Conservation (phyloP, 1,284 basidiomycete species). For the Lignosus rhinocerotis region DNA sequence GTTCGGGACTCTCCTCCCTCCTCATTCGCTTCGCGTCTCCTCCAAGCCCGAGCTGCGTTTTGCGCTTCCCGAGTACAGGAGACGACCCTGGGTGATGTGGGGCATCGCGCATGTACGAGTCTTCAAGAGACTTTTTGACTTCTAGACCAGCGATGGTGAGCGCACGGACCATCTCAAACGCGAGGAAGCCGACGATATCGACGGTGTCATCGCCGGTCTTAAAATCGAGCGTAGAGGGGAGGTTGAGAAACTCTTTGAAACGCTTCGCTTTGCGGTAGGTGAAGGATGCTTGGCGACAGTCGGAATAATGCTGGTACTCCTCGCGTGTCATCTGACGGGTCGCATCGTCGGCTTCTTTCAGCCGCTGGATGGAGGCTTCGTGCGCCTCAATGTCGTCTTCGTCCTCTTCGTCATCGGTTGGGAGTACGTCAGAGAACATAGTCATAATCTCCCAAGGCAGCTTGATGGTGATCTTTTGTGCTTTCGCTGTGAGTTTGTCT, state of each 20-base stretch:
- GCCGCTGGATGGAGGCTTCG: conserved; percentile 86
- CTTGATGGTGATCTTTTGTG: conserved; percentile 93
- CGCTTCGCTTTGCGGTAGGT: conserved; percentile 96
- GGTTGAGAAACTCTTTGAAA: conserved; percentile 94
- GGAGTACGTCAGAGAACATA: conserved; percentile 86
- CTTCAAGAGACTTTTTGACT: conserved; percentile 79
- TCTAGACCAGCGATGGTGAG: conserved; percentile 85
- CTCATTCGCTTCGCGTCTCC: conserved; percentile 60
- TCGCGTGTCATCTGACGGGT: conserved; percentile 96
- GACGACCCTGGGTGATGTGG: conserved; percentile 46
- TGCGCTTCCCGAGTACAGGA: conserved; percentile 70
- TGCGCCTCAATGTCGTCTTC: conserved; percentile 97
- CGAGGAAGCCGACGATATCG: conserved; percentile 95
- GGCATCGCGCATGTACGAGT: conserved; percentile 66
- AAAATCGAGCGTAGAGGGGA: conserved; percentile 87
- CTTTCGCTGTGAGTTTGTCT: conserved; percentile 84
- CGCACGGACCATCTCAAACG: conserved; percentile 95
- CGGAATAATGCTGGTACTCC: conserved; percentile 97
- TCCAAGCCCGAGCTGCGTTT: conserved; percentile 43
- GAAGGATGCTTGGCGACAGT: conserved; percentile 96
- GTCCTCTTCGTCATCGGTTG: conserved; percentile 91
- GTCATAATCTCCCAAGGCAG: conserved; percentile 96
- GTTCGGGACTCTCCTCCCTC: conserved; percentile 59
- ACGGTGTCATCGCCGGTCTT: conserved; percentile 94
- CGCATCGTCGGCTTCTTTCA: conserved; percentile 94